Evolutionary conservation across 2,329 filamentous ascomycete genomes (phyloP).

Genomic region (Coniosporium tulheliwenetii): DNA sequence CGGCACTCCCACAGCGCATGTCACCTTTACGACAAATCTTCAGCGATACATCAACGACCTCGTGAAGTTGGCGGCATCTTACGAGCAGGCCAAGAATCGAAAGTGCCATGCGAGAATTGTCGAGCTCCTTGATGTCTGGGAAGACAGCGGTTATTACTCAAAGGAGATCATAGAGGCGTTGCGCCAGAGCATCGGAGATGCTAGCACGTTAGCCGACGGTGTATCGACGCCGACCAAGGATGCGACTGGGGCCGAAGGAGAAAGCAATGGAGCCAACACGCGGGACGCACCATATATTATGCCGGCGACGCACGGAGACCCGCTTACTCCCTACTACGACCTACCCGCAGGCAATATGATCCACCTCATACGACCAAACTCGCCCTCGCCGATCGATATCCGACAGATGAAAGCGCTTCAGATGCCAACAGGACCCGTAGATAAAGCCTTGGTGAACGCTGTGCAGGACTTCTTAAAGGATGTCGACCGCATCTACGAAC

Average conservation of each 20-base stretch:
- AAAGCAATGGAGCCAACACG: no score
- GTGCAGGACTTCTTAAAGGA: slow-evolving; percentile 57
- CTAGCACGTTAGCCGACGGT: no score
- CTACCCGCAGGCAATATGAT: slow-evolving; percentile 70
- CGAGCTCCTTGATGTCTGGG: slow-evolving; percentile 54
- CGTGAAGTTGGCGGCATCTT: slow-evolving; percentile 28
- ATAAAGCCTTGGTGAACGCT: slow-evolving; percentile 47
- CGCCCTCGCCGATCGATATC: slow-evolving; percentile 56
- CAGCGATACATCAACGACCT: slow-evolving; percentile 47
- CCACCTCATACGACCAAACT: slow-evolving; percentile 62
- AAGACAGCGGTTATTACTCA: slow-evolving; percentile 47
- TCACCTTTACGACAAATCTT: slow-evolving; percentile 32
- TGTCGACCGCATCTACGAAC: slow-evolving; percentile 52
- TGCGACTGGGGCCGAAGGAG: no score
- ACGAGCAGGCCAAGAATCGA: slow-evolving; percentile 40
- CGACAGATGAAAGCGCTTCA: slow-evolving; percentile 56
- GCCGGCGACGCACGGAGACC: slow-evolving; percentile 64
- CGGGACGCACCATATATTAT: slow-evolving; percentile 50
- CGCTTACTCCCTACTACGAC: slow-evolving; percentile 61
- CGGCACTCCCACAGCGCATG: slow-evolving; percentile 20
- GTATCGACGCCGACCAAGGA: no score
- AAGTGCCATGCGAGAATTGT: slow-evolving; percentile 52
- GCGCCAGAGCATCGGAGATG: no score
- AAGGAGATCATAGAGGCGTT: slow-evolving; percentile 11
- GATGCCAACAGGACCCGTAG: slow-evolving; percentile 51